Percentiles rank a stretch among this genome's conserved stretches.
Conservation (phyloP, 495 filamentous ascomycete species). For the Hypomontagnella submonticulosa region DNA sequence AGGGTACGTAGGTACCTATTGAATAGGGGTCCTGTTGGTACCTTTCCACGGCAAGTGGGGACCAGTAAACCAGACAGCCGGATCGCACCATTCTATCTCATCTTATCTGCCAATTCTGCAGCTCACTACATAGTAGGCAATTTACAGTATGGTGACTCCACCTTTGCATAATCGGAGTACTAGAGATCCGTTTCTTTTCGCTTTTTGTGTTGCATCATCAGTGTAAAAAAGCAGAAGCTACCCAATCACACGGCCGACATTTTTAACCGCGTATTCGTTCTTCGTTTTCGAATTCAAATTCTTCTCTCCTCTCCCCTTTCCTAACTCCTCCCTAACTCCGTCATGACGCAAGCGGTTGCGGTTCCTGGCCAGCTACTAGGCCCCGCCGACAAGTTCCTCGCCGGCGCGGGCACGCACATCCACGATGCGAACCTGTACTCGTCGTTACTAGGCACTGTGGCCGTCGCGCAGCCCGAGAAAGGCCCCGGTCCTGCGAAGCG, state of each 20-base stretch:
- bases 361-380: constrained; percentile 85
- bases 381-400: constrained; percentile 67
- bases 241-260: constrained; percentile 18
- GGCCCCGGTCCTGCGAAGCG: constrained; percentile 66
- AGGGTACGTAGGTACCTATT: constrained; percentile 11
- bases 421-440: constrained; percentile 76
- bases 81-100: constrained; percentile 32
- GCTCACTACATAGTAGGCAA: background rate
- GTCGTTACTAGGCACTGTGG: constrained; percentile 72
- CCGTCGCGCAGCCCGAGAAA: constrained; percentile 60
- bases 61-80: constrained; percentile 33
- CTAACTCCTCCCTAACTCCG: constrained; percentile 17
- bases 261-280: constrained; percentile 3
- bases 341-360: constrained; percentile 50
- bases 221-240: background rate
- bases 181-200: constrained; percentile 1
- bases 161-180: constrained; percentile 2
- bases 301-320: constrained; percentile 24
- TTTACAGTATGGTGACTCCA: too few species aligned
- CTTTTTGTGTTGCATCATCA: constrained; percentile 17
- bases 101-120: background rate
- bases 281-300: constrained; percentile 6
- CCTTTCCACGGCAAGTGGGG: constrained; percentile 12
- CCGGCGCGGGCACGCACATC: constrained; percentile 86
- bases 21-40: constrained; percentile 29